Evolutionary conservation across 371 early-diverging fungal genomes (phyloP).

Genomic region (Mortierella sp.): DNA sequence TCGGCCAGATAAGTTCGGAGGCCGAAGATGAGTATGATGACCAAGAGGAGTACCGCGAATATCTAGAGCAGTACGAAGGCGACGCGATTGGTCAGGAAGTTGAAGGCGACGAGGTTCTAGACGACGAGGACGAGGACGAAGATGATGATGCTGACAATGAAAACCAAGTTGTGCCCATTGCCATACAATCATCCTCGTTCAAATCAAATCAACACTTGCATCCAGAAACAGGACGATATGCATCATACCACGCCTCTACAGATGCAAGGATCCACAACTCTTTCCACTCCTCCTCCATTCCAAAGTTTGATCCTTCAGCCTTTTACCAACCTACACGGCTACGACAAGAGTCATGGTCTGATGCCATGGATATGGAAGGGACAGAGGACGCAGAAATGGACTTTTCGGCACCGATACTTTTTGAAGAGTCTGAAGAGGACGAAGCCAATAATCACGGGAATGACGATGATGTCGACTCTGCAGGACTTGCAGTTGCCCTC

Average conservation of each 20-base stretch:
- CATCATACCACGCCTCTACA: conserved; percentile 15
- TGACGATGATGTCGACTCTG: conserved; percentile 33
- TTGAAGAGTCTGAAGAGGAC: conserved; percentile 54
- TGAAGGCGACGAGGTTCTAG: conserved; percentile 67
- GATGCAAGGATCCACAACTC: conserved; percentile 6
- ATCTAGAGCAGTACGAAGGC: conserved; percentile 30
- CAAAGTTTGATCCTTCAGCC: conserved; percentile 42
- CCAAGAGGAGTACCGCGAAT: conserved; percentile 26
- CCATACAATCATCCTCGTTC: conserved; percentile 33
- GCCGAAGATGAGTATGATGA: conserved; percentile 28
- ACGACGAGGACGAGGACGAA: conserved; percentile 22
- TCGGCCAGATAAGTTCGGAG: conserved; percentile 33
- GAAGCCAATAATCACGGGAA: conserved; percentile 9
- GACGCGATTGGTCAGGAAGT: conserved; percentile 55
- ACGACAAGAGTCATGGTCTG: conserved; percentile 59
- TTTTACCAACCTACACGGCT: conserved; percentile 51
- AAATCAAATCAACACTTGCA: conserved; percentile 9
- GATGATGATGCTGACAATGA: conserved; percentile 38
- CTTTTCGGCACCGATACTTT: conserved; percentile 54
- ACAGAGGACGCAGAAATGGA: conserved; percentile 56
- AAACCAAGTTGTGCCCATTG: conserved; percentile 49
- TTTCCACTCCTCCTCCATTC: conserved; percentile 26
- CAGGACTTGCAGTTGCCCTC: conserved; percentile 43
- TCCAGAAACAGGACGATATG: conserved; percentile 19
- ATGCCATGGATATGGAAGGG: conserved; percentile 58